A percentile compares a stretch with the other conserved stretches of the same genome.
These are phyloP conservation scores for Brassica rapa DNA, from an alignment of 345 rosid genomes.

Conservation along the genomic window DNA sequence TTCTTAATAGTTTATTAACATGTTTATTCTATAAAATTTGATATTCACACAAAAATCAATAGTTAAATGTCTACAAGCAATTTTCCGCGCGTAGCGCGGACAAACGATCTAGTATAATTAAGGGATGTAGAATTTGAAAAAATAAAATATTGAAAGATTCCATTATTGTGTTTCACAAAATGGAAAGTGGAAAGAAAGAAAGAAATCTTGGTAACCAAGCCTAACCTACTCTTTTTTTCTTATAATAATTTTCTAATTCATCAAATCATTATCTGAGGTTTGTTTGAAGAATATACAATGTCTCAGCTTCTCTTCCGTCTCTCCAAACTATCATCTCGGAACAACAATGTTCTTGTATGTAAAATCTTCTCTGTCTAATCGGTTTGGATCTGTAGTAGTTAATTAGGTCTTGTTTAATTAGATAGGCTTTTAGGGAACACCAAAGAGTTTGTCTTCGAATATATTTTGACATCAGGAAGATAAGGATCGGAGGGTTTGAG, in stretches of 20 bases:
- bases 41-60: background rate
- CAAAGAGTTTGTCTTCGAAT: background rate
- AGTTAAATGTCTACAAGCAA: background rate
- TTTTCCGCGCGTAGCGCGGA: background rate
- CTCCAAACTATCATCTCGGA: background rate
- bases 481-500: background rate
- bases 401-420: background rate
- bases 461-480: background rate
- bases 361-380: background rate
- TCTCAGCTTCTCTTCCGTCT: constrained; percentile 14
- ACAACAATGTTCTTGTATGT: background rate
- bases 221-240: too few species aligned
- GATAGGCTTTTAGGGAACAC: background rate
- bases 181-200: too few species aligned
- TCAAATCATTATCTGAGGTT: background rate
- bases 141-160: too few species aligned
- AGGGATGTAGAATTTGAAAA: too few species aligned
- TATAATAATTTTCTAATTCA: background rate
- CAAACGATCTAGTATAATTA: background rate
- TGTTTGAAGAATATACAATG: background rate
- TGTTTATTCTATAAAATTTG: background rate
- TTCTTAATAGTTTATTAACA: background rate
- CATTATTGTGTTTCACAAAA: too few species aligned
- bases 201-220: too few species aligned
- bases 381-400: background rate